phyloP scores from a whole-genome alignment of 371 early-diverging fungal genomes.

The Mortierella sp. region DNA sequence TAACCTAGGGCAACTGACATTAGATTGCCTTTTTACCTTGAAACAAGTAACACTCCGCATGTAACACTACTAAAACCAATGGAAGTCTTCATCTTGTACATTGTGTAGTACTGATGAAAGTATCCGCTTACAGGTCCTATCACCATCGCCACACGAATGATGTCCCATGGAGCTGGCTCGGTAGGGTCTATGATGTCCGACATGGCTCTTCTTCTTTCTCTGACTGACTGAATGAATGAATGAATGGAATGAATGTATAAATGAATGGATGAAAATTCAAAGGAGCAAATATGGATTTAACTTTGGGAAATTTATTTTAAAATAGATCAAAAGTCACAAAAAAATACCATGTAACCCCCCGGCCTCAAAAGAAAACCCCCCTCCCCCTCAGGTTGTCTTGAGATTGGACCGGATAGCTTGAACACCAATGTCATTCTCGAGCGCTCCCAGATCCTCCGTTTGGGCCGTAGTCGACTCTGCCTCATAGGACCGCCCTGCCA shows the following conservation, averaged over 20 bases:
- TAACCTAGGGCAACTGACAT: background rate
- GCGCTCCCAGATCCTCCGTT: background rate
- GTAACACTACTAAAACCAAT: constrained; percentile 60
- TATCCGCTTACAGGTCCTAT: constrained; percentile 57
- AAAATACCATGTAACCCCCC: background rate
- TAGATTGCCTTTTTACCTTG: constrained; percentile 48
- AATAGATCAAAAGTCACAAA: background rate
- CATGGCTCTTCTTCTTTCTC: constrained; percentile 7
- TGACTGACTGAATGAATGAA: background rate
- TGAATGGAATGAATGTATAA: background rate
- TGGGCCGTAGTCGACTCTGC: background rate
- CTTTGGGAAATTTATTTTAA: background rate
- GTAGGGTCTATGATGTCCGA: constrained; percentile 34
- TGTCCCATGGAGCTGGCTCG: constrained; percentile 41
- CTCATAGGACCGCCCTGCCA: constrained; percentile 7
- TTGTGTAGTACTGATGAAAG: constrained; percentile 57
- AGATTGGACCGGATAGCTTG: constrained; percentile 42
- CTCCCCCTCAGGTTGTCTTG: constrained; percentile 26
- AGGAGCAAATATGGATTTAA: background rate
- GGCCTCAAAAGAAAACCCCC: too few relatives aligned
- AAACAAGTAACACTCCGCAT: constrained; percentile 58
- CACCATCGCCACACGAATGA: constrained; percentile 54
- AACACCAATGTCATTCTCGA: constrained; percentile 34
- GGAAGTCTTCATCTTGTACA: constrained; percentile 53
- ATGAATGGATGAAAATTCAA: background rate